Base-by-base conservation (phyloP, 116 monocot species). In the Phalaenopsis hybrid region DNA sequence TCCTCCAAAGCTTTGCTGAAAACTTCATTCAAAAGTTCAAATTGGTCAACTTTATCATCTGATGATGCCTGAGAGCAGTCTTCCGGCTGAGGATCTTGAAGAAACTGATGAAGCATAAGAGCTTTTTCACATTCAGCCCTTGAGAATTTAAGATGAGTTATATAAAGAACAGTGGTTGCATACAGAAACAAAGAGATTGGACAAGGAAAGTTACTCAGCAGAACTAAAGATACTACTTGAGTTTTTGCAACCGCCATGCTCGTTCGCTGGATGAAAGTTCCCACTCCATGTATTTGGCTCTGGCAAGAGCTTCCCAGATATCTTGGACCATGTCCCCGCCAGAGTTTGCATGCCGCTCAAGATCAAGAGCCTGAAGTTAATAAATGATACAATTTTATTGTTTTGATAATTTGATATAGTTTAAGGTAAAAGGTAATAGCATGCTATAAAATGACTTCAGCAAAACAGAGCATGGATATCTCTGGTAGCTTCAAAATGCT, bases 241-340 rank as follows among this genome's bases (percentile, higher is more conserved):
- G 79, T 11, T 83, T 86, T 44, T 87, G 89, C 70, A 93, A 82
- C 75, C 41, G 88, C 85, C 84, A 90, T 5, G 82, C 75, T 76
- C 87, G 86, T 75, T 84, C 61, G 41, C 67, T 88, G 74, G 95
- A 92, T 61, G 84, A 83, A 46, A 79, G 74, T 83, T 95, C 93
- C 98, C 98, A 98, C 65, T 93, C 90, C 15, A 25, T 61, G 77
- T 91, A 93, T 78, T 93, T 98, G 74, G 95, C 95, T 87, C 85
- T 89, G 7, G 88, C 76, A 82, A 98, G 89, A 86, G 43, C 63
- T 81, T 84, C 85, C 90, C 93, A 89, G 9, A 93, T 80, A 67
- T 95, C 93, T 45, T 93, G 86, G 65, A 85, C 84, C 79, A 87
- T 80, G 45, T 82, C 75, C 23, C 90, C 78, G 8, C 6, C 44